Evolutionary conservation across 306 rosid genomes (phyloP).

Genomic region (Amphicarpaea edgeworthii): DNA sequence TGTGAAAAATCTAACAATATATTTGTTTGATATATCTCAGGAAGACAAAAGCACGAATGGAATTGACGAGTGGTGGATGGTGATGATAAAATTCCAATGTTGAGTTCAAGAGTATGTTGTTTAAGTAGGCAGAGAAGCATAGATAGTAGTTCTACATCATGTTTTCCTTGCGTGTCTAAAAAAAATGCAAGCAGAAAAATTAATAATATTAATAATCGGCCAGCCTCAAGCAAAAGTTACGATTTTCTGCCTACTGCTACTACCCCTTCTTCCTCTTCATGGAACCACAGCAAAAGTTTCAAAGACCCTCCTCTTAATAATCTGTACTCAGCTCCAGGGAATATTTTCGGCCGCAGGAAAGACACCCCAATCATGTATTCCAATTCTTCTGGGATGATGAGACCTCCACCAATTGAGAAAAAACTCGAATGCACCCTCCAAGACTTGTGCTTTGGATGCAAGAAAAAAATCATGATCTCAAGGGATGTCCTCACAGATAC

Average conservation of each 20-base stretch:
- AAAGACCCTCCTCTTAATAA: slow-evolving; percentile 7
- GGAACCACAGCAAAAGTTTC: slow-evolving; percentile 12
- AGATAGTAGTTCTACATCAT: slow-evolving; percentile 33
- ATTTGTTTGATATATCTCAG: too few relatives aligned
- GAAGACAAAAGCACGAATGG: slow-evolving; percentile 41
- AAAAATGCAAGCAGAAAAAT: slow-evolving; percentile 43
- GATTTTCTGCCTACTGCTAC: slow-evolving; percentile 3
- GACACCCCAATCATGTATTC: slow-evolving; percentile 74
- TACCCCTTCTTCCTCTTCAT: slow-evolving; percentile 19
- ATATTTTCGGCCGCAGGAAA: slow-evolving; percentile 42
- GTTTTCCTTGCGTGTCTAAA: slow-evolving; percentile 42
- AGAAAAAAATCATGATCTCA: slow-evolving; percentile 69
- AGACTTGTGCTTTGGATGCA: slow-evolving; percentile 87
- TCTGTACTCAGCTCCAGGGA: background rate
- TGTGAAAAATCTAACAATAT: too few relatives aligned
- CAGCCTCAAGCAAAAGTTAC: slow-evolving; percentile 31
- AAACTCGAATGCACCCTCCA: slow-evolving; percentile 83
- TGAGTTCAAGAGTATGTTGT: slow-evolving; percentile 29
- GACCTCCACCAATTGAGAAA: slow-evolving; percentile 71
- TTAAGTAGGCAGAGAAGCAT: slow-evolving; percentile 40
- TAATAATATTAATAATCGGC: too few relatives aligned
- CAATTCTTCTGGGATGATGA: slow-evolving; percentile 77
- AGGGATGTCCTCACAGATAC: slow-evolving; percentile 57
- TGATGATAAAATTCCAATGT: background rate
- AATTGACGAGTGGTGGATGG: slow-evolving; percentile 40